Percentiles rank a stretch among this genome's conserved stretches.
Evolutionary conservation across 1,139 yeast species (phyloP).

Genomic region (Taphrina communis): DNA sequence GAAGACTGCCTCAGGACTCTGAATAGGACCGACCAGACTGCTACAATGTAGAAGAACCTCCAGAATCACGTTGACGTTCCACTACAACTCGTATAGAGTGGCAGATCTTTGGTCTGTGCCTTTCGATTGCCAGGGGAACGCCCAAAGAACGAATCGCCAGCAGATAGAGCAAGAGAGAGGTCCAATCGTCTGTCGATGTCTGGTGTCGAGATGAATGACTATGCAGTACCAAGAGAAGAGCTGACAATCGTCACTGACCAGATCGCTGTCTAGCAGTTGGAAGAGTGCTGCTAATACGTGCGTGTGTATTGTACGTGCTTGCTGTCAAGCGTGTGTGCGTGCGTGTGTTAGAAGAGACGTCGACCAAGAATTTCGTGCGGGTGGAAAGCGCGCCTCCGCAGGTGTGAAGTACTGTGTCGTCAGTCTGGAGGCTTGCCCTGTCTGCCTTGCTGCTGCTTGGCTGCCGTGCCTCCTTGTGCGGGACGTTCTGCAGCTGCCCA

Average conservation of each 20-base stretch:
- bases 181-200: background rate
- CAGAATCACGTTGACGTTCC: background rate
- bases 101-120: background rate
- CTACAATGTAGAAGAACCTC: background rate
- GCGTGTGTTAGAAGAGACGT: slow-evolving; percentile 3
- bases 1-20: background rate
- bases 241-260: background rate
- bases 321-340: background rate
- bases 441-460: background rate
- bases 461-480: background rate
- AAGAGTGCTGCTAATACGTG: too few species aligned
- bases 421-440: slow-evolving; percentile 9
- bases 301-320: too few species aligned
- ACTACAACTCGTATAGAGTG: background rate
- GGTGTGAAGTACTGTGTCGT: slow-evolving; percentile 15
- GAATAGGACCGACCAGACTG: too few species aligned
- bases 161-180: background rate
- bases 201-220: background rate
- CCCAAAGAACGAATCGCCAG: background rate
- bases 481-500: background rate
- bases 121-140: background rate
- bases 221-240: background rate
- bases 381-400: slow-evolving; percentile 2
- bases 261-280: background rate
- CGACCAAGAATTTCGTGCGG: slow-evolving; percentile 19